A percentile compares a stretch with the other conserved stretches of the same genome.
Evolutionary conservation across 75 land plant genomes (phyloP).

Genomic region (Ceratopteris richardii): DNA sequence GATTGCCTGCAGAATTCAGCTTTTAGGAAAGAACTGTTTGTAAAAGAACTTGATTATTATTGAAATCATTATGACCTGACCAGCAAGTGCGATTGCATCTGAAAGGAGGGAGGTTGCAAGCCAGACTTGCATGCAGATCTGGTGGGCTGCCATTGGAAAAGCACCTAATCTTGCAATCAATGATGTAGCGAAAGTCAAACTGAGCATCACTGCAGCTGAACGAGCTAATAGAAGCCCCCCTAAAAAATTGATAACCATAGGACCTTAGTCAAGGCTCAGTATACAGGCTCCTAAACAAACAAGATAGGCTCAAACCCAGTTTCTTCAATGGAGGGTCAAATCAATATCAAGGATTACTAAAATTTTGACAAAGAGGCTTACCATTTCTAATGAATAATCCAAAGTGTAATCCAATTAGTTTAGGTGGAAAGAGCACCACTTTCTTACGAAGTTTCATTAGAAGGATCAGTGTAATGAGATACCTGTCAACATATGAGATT

Average conservation of each 20-base stretch:
- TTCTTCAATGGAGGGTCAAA: too few species aligned
- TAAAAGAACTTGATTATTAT: background rate
- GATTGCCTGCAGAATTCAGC: constrained; percentile 43
- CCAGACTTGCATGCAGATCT: constrained; percentile 96
- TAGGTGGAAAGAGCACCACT: constrained; percentile 66
- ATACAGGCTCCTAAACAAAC: too few species aligned
- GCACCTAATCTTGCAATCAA: constrained; percentile 77
- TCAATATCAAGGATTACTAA: too few species aligned
- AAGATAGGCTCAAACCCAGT: too few species aligned
- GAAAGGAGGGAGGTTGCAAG: constrained; percentile 86
- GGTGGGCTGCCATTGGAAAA: constrained; percentile 89
- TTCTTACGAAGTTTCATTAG: constrained; percentile 51
- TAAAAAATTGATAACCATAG: constrained; percentile 16
- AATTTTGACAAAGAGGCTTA: too few species aligned
- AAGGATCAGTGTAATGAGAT: constrained; percentile 50
- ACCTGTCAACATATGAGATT: constrained; percentile 49
- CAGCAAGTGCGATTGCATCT: constrained; percentile 95
- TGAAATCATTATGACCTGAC: constrained; percentile 46
- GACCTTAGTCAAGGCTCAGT: background rate
- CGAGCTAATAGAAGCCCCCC: constrained; percentile 65
- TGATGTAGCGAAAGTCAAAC: constrained; percentile 84
- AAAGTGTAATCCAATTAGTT: constrained; percentile 49
- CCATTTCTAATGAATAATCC: constrained; percentile 81
- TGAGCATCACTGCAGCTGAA: constrained; percentile 69
- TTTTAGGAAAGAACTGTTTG: background rate